Evolutionary conservation across 2,329 filamentous ascomycete genomes (phyloP), one percentile per base, ranked within the genome.

Genomic region (Akanthomyces dipterigenus): DNA sequence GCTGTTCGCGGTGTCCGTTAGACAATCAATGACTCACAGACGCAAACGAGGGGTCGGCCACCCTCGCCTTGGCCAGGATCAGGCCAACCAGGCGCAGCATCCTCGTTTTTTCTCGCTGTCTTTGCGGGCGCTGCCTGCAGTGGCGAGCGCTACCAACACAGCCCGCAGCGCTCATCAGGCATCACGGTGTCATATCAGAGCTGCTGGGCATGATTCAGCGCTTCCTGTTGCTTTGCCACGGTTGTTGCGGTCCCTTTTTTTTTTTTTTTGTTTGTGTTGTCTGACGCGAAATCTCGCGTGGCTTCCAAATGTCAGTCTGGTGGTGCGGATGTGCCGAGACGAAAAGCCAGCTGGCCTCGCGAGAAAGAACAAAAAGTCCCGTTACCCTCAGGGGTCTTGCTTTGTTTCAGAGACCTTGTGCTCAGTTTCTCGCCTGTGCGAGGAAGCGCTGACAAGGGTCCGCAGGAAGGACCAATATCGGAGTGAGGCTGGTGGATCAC

Each of bases 401-500:
- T 55, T 62, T 65, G 64, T 68, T 65, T 67, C 66, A 67, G 62
- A 63, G 50, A 20, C 55, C 8, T 63, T 63, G 53, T 60, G 58
- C 60, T 50, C 46, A 45, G 46, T 63, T 42, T 54, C 42, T 55
- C 62, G 63, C 60, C 55, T 60, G 65, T 65, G 67, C 66, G 66
- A 62, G 53, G 62, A 56, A 60, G 46, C 64, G 49, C 51, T 50
- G 63, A 64, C 58, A 63, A 58, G 65, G 64, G 63, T 64, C 62
- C 56, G 61, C 50, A 46, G 58, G 48, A 38, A 53, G 55, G 64
- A 60, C 64, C 64, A 67, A 70, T 67, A 68, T 69, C 63, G 66
- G 55, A 56, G 63, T 60, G 59, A 62, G 66, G 65, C 60, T 60
- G 61, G 64, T 65, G 63, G 64, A 61, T 62, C 62, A 53, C 59